phyloP scores from a whole-genome alignment of 176 grass and related monocot genomes.

The Areca catechu region DNA sequence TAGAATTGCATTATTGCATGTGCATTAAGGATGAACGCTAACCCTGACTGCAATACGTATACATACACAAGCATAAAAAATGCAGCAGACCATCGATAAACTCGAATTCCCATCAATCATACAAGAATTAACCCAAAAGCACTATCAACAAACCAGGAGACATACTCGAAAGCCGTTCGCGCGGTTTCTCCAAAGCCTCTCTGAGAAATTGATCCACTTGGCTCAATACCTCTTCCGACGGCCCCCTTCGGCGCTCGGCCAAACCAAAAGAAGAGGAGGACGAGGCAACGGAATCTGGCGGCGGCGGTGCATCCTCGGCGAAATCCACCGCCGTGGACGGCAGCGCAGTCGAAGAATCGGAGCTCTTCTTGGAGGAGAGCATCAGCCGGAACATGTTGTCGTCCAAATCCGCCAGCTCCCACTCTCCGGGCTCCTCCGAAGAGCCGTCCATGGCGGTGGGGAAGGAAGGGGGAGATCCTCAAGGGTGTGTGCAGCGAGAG shows the following conservation, averaged over 20 bases:
- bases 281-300: background rate
- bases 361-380: conserved; percentile 35
- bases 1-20: no score
- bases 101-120: no score
- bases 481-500: conserved; percentile 11
- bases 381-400: conserved; percentile 60
- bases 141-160: background rate
- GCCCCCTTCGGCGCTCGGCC: conserved; percentile 28
- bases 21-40: no score
- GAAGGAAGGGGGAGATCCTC: background rate
- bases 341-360: background rate
- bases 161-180: conserved; percentile 72
- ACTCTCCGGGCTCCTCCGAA: conserved; percentile 11
- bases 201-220: conserved; percentile 89
- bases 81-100: no score
- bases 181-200: conserved; percentile 93
- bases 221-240: conserved; percentile 22
- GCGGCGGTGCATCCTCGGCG: background rate
- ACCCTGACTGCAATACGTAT: no score
- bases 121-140: background rate
- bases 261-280: conserved; percentile 14
- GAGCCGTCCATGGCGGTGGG: conserved; percentile 23
- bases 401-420: conserved; percentile 89
- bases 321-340: no score
- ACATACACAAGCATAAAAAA: no score